phyloP scores from a whole-genome alignment of 257 asterid genomes.

The Mentha longifolia region DNA sequence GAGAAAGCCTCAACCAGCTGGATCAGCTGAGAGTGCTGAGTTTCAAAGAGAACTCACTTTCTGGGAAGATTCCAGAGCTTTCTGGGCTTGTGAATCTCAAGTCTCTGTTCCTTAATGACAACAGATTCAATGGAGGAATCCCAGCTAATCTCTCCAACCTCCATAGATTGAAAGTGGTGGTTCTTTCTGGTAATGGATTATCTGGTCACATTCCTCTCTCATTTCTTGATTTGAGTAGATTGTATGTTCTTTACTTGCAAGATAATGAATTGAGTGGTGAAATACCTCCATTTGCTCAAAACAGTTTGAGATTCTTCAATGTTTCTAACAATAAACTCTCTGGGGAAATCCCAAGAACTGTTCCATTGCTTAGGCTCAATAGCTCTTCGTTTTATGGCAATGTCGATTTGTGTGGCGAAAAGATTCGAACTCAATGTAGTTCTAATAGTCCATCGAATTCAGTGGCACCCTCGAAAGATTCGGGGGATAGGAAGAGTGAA shows the following conservation, averaged over 20 bases:
- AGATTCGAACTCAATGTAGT: constrained; percentile 45
- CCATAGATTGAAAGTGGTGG: constrained; percentile 72
- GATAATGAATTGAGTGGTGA: constrained; percentile 70
- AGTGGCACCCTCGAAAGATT: constrained; percentile 24
- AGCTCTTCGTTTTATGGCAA: constrained; percentile 69
- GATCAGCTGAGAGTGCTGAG: constrained; percentile 89
- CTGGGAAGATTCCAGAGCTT: constrained; percentile 75
- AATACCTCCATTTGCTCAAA: constrained; percentile 70
- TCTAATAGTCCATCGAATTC: constrained; percentile 56
- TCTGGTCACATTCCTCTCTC: constrained; percentile 67
- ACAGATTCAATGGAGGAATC: constrained; percentile 65
- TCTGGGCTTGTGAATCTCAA: constrained; percentile 74
- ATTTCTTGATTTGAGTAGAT: constrained; percentile 47
- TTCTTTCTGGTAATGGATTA: constrained; percentile 60
- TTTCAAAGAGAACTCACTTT: constrained; percentile 72
- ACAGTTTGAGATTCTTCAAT: constrained; percentile 71
- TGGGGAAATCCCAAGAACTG: constrained; percentile 67
- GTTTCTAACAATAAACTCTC: constrained; percentile 73
- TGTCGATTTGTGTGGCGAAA: constrained; percentile 59
- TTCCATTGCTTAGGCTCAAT: constrained; percentile 54
- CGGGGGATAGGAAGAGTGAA: constrained; percentile 26
- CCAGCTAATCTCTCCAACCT: constrained; percentile 54
- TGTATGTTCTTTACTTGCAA: constrained; percentile 67
- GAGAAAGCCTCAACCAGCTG: constrained; percentile 61
- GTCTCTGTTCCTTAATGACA: constrained; percentile 69